Conservation (phyloP, 2,329 filamentous ascomycete genomes). For the Venturia aucupariae region DNA sequence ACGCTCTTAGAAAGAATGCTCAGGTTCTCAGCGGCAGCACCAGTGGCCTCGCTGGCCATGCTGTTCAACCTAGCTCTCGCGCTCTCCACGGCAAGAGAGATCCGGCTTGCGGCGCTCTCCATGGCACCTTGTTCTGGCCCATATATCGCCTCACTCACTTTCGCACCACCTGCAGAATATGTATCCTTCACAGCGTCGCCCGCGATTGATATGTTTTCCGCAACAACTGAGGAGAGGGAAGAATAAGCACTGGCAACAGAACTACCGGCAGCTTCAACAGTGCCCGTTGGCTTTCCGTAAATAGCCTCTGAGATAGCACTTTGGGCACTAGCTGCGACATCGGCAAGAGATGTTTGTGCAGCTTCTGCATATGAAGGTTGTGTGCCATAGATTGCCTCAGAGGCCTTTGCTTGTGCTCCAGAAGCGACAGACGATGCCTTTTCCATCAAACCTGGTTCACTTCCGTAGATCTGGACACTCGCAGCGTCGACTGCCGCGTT, state of each 20-base stretch:
- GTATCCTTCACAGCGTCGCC: constrained; percentile 16
- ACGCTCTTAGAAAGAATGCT: constrained; percentile 23
- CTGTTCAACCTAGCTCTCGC: constrained; percentile 35
- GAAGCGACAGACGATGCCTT: constrained; percentile 45
- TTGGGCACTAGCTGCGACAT: constrained; percentile 46
- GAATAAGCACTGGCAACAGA: constrained; percentile 44
- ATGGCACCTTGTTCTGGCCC: constrained; percentile 38
- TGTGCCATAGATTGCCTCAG: constrained; percentile 47
- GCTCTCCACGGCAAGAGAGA: constrained; percentile 34
- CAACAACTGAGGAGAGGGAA: constrained; percentile 36
- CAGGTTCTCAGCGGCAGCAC: constrained; percentile 22
- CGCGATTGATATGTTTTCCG: constrained; percentile 21
- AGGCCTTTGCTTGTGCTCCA: constrained; percentile 41
- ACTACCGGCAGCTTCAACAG: constrained; percentile 44
- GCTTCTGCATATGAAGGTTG: constrained; percentile 43
- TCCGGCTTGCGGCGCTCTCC: constrained; percentile 34
- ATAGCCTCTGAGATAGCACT: constrained; percentile 44
- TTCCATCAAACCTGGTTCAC: constrained; percentile 44
- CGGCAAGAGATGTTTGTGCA: constrained; percentile 43
- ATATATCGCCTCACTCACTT: constrained; percentile 37
- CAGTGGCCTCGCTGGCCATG: constrained; percentile 22
- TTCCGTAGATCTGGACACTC: constrained; percentile 49
- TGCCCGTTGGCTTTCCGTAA: constrained; percentile 45
- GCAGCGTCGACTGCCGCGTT: constrained; percentile 51
- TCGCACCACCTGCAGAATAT: constrained; percentile 21